Evolutionary conservation across 345 rosid species (phyloP).

Genomic region (Lagerstroemia speciosa): DNA sequence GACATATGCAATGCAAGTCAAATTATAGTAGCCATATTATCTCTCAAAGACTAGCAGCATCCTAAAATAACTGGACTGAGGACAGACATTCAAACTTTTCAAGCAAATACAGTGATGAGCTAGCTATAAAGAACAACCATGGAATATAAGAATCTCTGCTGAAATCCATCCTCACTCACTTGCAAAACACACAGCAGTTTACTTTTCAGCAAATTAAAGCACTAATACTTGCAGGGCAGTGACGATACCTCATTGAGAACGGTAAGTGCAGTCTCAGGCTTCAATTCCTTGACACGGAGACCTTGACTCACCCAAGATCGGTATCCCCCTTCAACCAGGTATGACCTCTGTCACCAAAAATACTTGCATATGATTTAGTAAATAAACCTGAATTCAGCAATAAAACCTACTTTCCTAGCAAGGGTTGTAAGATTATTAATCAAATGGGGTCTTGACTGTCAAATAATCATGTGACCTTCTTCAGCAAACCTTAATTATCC

Average conservation of each 20-base stretch:
- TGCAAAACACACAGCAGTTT: background rate
- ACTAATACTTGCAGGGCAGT: background rate
- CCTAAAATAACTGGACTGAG: background rate
- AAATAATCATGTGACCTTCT: background rate
- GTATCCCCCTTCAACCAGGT: conserved; percentile 78
- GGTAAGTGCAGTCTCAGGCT: conserved; percentile 64
- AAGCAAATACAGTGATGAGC: background rate
- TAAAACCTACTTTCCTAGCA: background rate
- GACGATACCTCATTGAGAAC: conserved; percentile 70
- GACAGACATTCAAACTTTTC: background rate
- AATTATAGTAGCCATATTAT: background rate
- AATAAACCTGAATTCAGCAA: background rate
- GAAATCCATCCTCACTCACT: background rate
- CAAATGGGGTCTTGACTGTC: background rate
- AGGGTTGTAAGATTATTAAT: background rate
- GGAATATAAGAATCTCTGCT: background rate
- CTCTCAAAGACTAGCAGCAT: background rate
- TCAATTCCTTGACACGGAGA: conserved; percentile 69
- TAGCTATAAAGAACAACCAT: background rate
- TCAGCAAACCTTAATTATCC: background rate
- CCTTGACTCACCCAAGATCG: conserved; percentile 74
- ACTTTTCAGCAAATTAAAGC: background rate
- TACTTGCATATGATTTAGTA: background rate
- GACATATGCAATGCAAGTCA: background rate
- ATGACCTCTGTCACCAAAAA: conserved; percentile 52